Conservation (phyloP, 805 yeast genomes). For the Wickerhamiella cacticola region DNA sequence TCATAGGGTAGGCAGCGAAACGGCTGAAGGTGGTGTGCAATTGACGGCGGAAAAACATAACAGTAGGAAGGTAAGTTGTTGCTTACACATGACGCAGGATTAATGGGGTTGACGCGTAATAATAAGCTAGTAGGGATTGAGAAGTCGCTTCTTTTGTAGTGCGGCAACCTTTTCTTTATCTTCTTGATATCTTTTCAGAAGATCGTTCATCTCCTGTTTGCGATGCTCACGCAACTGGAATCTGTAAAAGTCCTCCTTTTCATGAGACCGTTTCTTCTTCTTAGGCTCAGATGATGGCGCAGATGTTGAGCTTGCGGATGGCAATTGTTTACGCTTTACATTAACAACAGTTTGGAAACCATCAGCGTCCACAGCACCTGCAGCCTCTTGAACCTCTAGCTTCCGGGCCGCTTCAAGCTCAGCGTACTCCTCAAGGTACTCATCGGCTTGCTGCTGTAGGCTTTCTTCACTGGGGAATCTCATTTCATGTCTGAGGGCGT, state of each 20-base stretch:
- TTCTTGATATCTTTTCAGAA: conserved; percentile 69
- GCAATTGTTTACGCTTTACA: conserved; percentile 68
- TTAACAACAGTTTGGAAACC: conserved; percentile 90
- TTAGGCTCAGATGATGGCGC: conserved; percentile 17
- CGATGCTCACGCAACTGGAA: conserved; percentile 91
- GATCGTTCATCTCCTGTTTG: conserved; percentile 82
- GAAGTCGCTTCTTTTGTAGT: conserved; percentile 70
- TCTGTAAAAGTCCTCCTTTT: conserved; percentile 84
- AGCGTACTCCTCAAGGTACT: conserved; percentile 55
- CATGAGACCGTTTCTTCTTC: conserved; percentile 50
- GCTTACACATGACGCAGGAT: neutral
- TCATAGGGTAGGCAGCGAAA: conserved; percentile 14
- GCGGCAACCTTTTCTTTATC: conserved; percentile 77
- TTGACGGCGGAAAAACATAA: conserved; percentile 3
- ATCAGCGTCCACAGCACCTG: conserved; percentile 70
- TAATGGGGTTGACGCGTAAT: no score
- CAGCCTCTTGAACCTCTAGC: conserved; percentile 22
- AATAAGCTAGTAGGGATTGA: conserved; percentile 77
- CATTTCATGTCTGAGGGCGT: conserved; percentile 29
- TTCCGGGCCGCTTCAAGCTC: conserved; percentile 41
- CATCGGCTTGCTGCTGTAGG: conserved; percentile 46
- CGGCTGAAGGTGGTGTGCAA: conserved; percentile 19
- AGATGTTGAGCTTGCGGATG: conserved; percentile 25
- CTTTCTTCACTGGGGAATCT: conserved; percentile 35
- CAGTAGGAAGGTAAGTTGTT: neutral